Base-by-base conservation (phyloP, 75 land plant species). In the Sequoia sempervirens region DNA sequence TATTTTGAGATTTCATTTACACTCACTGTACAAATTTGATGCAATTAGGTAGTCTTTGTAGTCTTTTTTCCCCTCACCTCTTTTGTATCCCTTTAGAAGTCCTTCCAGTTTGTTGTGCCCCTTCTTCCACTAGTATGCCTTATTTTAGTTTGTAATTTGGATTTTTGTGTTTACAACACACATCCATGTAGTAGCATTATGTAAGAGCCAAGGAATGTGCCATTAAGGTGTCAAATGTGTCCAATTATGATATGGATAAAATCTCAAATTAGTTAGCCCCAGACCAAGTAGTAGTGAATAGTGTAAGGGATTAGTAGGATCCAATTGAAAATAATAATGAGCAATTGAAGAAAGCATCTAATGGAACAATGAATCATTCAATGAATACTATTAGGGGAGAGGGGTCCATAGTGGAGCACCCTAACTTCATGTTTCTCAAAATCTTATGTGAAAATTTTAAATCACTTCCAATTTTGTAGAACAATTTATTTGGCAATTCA, bases 341-440 rank as follows among this genome's bases (percentile, higher is more conserved):
- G 23, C 18, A 74, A 3, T 74, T 38, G 41, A 74, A 74, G 76
- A 74, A 40, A 32, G 41, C 1, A 17, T 15, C 40, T 17, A 40
- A 74, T 74, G 41, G 41, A 74, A 38, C 76, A 74, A 38, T 17
- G 76, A 74, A 41, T 36, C 76, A 74, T 74, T 73, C 40, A 73
- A 36, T 37, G 75, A 73, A 37, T 37, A 36, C 76, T 15, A 74
- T 38, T n/a, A n/a, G n/a, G n/a, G n/a, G n/a, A n/a, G n/a, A n/a
- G n/a, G n/a, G n/a, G n/a, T n/a, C n/a, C n/a, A n/a, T n/a, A n/a
- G n/a, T n/a, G n/a, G n/a, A n/a, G n/a, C n/a, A n/a, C n/a, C n/a
- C n/a, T n/a, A n/a, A n/a, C n/a, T n/a, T n/a, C n/a, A n/a, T n/a
- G n/a, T n/a, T n/a, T n/a, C n/a, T n/a, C n/a, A n/a, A n/a, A n/a